Percentiles rank a stretch among this genome's conserved stretches.
These are phyloP conservation scores for Phytopythium mirpurense DNA, from an alignment of 352 stramenopile genomes.

Conservation along the genomic window DNA sequence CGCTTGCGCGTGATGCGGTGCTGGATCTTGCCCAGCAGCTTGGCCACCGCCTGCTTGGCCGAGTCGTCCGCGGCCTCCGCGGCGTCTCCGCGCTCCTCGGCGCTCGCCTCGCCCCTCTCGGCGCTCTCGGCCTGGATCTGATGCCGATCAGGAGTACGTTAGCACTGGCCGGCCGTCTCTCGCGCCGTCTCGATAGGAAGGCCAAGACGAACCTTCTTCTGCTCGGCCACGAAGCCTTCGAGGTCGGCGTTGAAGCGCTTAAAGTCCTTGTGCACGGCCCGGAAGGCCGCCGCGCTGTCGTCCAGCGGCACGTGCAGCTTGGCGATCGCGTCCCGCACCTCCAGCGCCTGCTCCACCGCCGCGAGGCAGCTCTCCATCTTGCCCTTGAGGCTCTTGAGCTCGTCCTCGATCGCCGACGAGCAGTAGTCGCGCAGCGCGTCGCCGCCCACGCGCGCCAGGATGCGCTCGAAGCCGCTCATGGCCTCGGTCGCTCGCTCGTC, in stretches of 20 bases:
- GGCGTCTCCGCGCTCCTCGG: conserved; percentile 3
- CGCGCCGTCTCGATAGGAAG: no score
- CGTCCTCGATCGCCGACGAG: conserved; percentile 72
- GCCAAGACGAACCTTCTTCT: conserved; percentile 10
- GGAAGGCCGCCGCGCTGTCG: conserved; percentile 47
- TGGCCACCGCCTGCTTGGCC: conserved; percentile 29
- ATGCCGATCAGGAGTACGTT: no score
- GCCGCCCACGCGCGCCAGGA: conserved; percentile 58
- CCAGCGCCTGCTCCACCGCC: conserved; percentile 48
- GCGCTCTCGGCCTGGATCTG: conserved; percentile 1
- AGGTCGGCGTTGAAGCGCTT: conserved; percentile 41
- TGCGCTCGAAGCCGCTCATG: conserved; percentile 76
- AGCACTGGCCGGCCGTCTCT: no score
- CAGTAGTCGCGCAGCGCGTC: conserved; percentile 70
- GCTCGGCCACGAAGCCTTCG: conserved; percentile 45
- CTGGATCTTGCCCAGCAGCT: conserved; percentile 50
- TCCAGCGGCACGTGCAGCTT: conserved; percentile 58
- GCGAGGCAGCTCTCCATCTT: conserved; percentile 55
- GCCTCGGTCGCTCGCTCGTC: neutral
- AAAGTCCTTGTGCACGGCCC: conserved; percentile 51
- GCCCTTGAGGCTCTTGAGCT: conserved; percentile 49
- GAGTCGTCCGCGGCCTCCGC: conserved; percentile 23
- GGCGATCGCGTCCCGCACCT: conserved; percentile 55
- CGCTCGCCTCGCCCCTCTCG: neutral
- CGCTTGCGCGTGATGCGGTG: conserved; percentile 60